Conservation (phyloP, 2,329 filamentous ascomycete genomes). For the Aspergillus brasiliensis region DNA sequence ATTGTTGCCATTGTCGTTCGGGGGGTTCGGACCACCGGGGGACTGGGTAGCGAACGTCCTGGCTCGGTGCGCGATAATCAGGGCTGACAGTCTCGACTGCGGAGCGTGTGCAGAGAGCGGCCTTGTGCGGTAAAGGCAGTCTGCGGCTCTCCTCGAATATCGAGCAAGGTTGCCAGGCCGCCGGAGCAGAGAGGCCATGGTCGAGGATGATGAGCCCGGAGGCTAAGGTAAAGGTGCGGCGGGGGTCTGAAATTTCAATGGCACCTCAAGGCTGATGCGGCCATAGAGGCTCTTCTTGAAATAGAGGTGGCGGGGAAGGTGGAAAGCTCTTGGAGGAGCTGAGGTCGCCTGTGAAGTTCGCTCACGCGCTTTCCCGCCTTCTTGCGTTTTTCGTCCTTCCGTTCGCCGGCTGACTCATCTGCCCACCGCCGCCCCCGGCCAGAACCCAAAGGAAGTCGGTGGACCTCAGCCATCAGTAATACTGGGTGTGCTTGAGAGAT, state of each 20-base stretch:
- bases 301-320: constrained; percentile 12
- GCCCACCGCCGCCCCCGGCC: constrained; percentile 6
- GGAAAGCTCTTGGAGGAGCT: constrained; percentile 29
- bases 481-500: background rate
- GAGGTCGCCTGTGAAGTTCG: constrained; percentile 10
- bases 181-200: constrained; percentile 68
- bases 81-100: constrained; percentile 42
- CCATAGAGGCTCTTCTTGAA: constrained; percentile 29
- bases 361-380: constrained; percentile 20
- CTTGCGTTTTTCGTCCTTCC: constrained; percentile 33
- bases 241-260: constrained; percentile 26
- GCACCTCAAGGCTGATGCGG: constrained; percentile 24
- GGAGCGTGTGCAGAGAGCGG: constrained; percentile 43
- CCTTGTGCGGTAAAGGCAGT: constrained; percentile 54
- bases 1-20: constrained; percentile 36
- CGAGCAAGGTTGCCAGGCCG: constrained; percentile 67
- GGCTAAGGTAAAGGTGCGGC: constrained; percentile 19
- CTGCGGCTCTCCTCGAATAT: constrained; percentile 60
- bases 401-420: constrained; percentile 38
- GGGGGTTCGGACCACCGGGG: constrained; percentile 48
- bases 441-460: constrained; percentile 20
- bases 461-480: background rate
- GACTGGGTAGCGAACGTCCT: constrained; percentile 49
- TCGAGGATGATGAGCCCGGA: constrained; percentile 42
- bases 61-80: constrained; percentile 34